Evolutionary conservation across 371 early-diverging fungal species (phyloP).

Genomic region (Entomophthora muscae): DNA sequence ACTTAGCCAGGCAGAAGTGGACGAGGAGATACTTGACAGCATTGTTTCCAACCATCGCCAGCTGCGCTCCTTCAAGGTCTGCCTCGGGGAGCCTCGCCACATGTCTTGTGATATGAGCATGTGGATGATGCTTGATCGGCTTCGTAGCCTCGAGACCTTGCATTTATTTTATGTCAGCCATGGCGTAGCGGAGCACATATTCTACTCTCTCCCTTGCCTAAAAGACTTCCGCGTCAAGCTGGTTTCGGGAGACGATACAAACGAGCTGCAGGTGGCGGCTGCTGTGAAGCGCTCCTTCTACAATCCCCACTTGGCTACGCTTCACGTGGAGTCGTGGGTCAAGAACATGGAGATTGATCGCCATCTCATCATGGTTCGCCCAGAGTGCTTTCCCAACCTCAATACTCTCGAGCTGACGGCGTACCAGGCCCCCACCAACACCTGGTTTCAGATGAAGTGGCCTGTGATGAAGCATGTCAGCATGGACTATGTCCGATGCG

Average conservation of each 20-base stretch:
- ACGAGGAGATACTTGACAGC: not conserved
- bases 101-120: not conserved
- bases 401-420: not conserved
- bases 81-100: not conserved
- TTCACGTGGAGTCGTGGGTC: constrained; percentile 3
- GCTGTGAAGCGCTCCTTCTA: not conserved
- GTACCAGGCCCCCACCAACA: not conserved
- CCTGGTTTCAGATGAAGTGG: not conserved
- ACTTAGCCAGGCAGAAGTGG: not conserved
- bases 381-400: constrained; percentile 1
- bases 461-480: not conserved
- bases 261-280: not conserved
- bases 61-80: not conserved
- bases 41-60: not conserved
- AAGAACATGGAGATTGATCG: not conserved
- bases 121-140: not conserved
- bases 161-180: not conserved
- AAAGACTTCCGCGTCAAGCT: not conserved
- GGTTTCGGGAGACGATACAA: not conserved
- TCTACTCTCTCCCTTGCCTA: not conserved
- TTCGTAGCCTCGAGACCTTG: not conserved
- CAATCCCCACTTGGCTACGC: not conserved
- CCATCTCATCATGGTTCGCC: not conserved
- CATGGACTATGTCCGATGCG: not conserved
- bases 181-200: not conserved